Evolutionary conservation across 2,329 filamentous ascomycete species (phyloP), one percentile per base, ranked within the genome.

Genomic region (Trichocomaceae sp.): DNA sequence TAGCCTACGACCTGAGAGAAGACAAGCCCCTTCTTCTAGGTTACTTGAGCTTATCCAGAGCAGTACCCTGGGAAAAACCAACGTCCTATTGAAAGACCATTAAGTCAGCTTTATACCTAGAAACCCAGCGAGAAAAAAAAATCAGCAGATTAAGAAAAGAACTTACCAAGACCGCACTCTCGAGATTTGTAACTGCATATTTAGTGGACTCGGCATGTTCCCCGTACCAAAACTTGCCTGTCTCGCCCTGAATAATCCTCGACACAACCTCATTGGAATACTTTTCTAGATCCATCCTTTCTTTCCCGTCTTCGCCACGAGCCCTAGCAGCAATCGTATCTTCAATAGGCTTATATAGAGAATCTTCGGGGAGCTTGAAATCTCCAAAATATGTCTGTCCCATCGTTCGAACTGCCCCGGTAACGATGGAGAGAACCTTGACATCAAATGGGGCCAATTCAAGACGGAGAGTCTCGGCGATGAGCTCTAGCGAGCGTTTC

Each of bases 11-110:
- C 29, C 8, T 33, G 12, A 4, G 8, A 9, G 29, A 9, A 33
- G 4, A 12, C 29, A 33, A 33, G 8, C 12, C 29, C 29, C 8
- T 33, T 33, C 10, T 33, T 33, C 29, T 33, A 10, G 3, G 29
- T 12, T 33, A 33, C 31, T 35, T 35, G 31, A 35, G 31, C 31
- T 35, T 35, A 13, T 35, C 31, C 5, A 35, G 31, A 35, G 31
- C 74, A 82, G 77, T 60, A 88, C 33, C 47, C 47, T 49, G 35
- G 47, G 13, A 12, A 19, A 49, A 4, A 33, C 19, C 47, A 6
- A 19, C 33, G 17, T 49, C 47, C 47, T 49, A n/a, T 39, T 37
- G 17, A 19, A 17, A 49, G 8, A 39, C 10, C 13, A n/a, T 35
- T 13, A 13, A 26, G 23, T 26, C 23, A 26, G 23, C 23, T 7